Evolutionary conservation across 2,329 filamentous ascomycete species (phyloP).

Genomic region (Aulographum hederae): DNA sequence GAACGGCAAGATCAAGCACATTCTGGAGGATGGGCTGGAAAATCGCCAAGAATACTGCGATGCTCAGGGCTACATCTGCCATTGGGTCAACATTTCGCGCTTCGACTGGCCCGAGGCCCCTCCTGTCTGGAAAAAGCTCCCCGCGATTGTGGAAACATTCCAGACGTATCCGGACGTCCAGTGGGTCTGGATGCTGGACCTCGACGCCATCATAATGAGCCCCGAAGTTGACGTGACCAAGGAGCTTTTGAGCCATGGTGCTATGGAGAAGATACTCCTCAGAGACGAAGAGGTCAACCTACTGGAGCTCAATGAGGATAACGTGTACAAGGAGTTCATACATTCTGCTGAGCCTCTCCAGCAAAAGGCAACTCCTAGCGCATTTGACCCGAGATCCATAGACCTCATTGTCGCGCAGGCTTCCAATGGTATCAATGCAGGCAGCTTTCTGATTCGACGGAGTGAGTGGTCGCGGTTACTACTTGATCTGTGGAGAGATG

Average conservation of each 20-base stretch:
- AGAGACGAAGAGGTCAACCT: constrained; percentile 15
- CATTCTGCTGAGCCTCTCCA: constrained; percentile 12
- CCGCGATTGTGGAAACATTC: constrained; percentile 21
- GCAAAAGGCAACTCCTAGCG: constrained; percentile 2
- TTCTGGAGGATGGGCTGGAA: constrained; percentile 15
- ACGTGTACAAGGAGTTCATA: constrained; percentile 12
- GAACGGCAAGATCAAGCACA: constrained; percentile 20
- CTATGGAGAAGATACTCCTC: constrained; percentile 4
- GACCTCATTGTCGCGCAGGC: constrained; percentile 22
- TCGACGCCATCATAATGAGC: constrained; percentile 22
- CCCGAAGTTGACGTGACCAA: constrained; percentile 8
- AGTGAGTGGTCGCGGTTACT: constrained; percentile 17
- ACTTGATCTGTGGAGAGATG: constrained; percentile 21
- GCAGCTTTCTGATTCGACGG: constrained; percentile 20
- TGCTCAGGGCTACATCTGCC: constrained; percentile 18
- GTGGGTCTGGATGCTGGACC: constrained; percentile 23
- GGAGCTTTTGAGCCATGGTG: not conserved
- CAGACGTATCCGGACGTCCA: constrained; percentile 18
- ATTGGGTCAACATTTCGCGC: constrained; percentile 22
- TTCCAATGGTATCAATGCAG: constrained; percentile 21
- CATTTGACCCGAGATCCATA: constrained; percentile 12
- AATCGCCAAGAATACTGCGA: constrained; percentile 19
- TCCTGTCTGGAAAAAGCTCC: constrained; percentile 21
- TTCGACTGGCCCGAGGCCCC: constrained; percentile 19
- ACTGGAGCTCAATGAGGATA: constrained; percentile 12